These are phyloP conservation scores for Podospora conica DNA, from an alignment of 495 filamentous ascomycete species.

Conservation along the genomic window DNA sequence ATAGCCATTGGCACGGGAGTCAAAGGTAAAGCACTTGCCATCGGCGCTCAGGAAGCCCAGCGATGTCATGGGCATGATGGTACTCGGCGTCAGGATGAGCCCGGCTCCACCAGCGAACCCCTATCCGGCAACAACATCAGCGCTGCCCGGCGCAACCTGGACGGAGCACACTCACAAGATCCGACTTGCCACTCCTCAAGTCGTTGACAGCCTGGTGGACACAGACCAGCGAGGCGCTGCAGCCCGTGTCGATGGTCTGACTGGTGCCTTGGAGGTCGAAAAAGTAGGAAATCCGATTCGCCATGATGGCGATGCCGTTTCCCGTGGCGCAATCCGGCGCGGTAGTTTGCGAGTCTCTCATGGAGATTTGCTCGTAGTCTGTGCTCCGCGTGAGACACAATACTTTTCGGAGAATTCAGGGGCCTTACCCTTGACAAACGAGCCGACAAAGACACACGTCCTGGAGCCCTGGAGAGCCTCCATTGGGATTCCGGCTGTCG, in stretches of 20 bases:
- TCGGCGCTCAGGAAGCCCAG: constrained; percentile 33
- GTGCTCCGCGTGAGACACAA: constrained; percentile 7
- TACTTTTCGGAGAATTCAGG: background rate
- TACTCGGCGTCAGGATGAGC: constrained; percentile 44
- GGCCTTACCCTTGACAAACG: constrained; percentile 29
- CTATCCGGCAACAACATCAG: constrained; percentile 2
- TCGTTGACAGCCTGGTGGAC: constrained; percentile 47
- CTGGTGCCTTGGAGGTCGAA: constrained; percentile 41
- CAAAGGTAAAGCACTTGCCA: constrained; percentile 50
- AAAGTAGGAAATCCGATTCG: constrained; percentile 47
- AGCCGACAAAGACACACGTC: constrained; percentile 27
- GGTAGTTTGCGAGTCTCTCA: constrained; percentile 22
- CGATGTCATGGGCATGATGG: constrained; percentile 26
- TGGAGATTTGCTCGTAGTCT: constrained; percentile 33
- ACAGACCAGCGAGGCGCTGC: constrained; percentile 47
- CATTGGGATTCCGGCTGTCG: constrained; percentile 57
- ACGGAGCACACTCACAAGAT: constrained; percentile 20
- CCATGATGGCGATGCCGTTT: constrained; percentile 27
- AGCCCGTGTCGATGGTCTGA: constrained; percentile 47
- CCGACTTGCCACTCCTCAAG: constrained; percentile 34
- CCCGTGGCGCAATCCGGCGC: constrained; percentile 38
- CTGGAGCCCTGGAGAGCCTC: constrained; percentile 3
- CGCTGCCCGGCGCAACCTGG: constrained; percentile 19
- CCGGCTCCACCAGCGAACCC: constrained; percentile 48
- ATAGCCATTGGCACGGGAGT: constrained; percentile 55